A percentile compares a stretch with the other conserved stretches of the same genome.
Evolutionary conservation across 805 yeast species (phyloP).

Genomic region (Kluyveromyces wickerhamii): DNA sequence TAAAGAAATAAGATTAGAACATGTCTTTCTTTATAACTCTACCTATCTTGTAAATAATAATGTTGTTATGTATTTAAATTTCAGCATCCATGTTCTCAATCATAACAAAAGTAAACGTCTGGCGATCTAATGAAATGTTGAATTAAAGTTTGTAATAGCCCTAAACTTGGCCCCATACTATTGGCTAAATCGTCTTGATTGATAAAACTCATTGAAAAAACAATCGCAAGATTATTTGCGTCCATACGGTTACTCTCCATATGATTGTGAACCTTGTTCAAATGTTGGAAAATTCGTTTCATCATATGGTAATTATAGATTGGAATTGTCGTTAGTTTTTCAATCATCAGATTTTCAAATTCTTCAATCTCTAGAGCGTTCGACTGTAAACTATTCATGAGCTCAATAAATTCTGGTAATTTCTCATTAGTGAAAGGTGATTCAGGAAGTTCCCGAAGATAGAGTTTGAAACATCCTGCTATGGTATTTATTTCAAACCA

Average conservation of each 20-base stretch:
- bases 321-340: slow-evolving; percentile 45
- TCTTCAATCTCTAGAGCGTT: slow-evolving; percentile 20
- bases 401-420: slow-evolving; percentile 46
- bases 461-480: slow-evolving; percentile 81
- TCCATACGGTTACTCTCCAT: slow-evolving; percentile 77
- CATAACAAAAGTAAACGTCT: slow-evolving; percentile 22
- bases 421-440: slow-evolving; percentile 62
- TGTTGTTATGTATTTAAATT: too few species aligned
- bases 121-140: slow-evolving; percentile 40
- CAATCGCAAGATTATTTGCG: slow-evolving; percentile 83
- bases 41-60: slow-evolving; percentile 9
- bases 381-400: slow-evolving; percentile 21
- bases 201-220: slow-evolving; percentile 61
- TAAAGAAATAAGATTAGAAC: too few species aligned
- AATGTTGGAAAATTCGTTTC: slow-evolving; percentile 59
- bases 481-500: slow-evolving; percentile 79
- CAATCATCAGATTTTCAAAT: slow-evolving; percentile 20
- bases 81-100: too few species aligned
- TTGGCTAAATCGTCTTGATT: slow-evolving; percentile 35
- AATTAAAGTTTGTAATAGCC: slow-evolving; percentile 46
- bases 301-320: slow-evolving; percentile 58
- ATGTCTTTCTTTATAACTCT: slow-evolving; percentile 13
- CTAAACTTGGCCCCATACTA: slow-evolving; percentile 43
- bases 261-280: slow-evolving; percentile 58
- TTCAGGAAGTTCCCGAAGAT: slow-evolving; percentile 79